Base-by-base conservation (phyloP, 305 asterid species). In the Andrographis paniculata region DNA sequence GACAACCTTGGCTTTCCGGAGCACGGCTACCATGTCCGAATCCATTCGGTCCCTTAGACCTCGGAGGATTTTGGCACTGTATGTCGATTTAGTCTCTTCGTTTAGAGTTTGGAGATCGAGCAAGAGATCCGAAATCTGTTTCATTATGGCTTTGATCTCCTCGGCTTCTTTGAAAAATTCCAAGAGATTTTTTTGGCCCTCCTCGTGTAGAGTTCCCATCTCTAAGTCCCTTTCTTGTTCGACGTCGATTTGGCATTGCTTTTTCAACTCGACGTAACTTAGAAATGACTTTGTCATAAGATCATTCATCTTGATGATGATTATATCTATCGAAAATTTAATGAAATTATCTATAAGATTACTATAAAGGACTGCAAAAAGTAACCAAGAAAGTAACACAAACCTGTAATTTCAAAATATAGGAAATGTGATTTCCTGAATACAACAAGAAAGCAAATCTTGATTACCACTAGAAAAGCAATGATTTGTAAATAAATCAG, bases 41-140 rank as follows among this genome's bases (percentile, higher is more conserved):
- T 84, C 94, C 94, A 84, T 84, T 16, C 84, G 39, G 58, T 82
- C 97, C 41, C 94, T 55, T 7, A 82, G 42, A 23, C 94, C 95
- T 4, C 82, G 87, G 17, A 79, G 92, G 60, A 84, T 64, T 53
- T 84, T 88, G 16, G 79, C 69, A 50, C 85, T 75, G 67, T 72
- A 67, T 15, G 94, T 65, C 36, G 79, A 73, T 50, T 82, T 79
- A 0, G 85, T 60, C 60, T 79, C 83, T 18, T 82, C 84, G 19
- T 84, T 80, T 48, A 84, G 48, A 11, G 10, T 50, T 30, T 72
- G 85, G 44, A 88, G 94, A 67, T 88, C 95, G 21, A 59, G 30
- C 14, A 85, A 63, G 80, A 82, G 94, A 72, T 74, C 24, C 1
- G 71, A 59, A 14, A 84, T 82, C 69, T 78, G 91, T 52, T 77